phyloP scores from a whole-genome alignment of 2,329 filamentous ascomycete species.

The Pleurostoma richardsiae region DNA sequence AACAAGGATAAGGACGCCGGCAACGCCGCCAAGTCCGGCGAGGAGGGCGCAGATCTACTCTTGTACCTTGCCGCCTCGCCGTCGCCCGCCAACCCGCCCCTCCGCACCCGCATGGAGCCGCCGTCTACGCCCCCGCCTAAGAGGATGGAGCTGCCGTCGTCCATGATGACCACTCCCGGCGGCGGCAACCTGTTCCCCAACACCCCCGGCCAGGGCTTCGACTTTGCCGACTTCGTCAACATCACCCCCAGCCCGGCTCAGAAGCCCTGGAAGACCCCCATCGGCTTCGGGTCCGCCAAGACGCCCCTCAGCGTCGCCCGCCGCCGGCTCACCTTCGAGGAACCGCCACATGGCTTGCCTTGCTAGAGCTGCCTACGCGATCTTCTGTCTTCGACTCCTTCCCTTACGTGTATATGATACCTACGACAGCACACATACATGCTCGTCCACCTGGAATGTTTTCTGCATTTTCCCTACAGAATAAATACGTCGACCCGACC shows the following conservation, averaged over 20 bases:
- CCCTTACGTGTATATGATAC: neutral
- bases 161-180: conserved; percentile 83
- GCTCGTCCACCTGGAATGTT: neutral
- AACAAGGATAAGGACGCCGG: conserved; percentile 38
- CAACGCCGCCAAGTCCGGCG: conserved; percentile 49
- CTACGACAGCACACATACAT: neutral
- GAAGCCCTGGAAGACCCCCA: conserved; percentile 79
- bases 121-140: conserved; percentile 74
- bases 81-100: conserved; percentile 65
- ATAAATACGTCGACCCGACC: too few species aligned
- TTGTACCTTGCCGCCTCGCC: conserved; percentile 88
- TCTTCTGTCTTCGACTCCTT: neutral
- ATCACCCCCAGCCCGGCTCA: conserved; percentile 95
- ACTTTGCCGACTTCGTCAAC: conserved; percentile 96
- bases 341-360: conserved; percentile 32
- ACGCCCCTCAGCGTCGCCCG: conserved; percentile 64
- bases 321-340: conserved; percentile 78
- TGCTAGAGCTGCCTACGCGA: neutral
- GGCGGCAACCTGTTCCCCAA: conserved; percentile 64
- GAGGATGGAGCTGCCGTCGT: conserved; percentile 68
- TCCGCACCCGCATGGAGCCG: conserved; percentile 55
- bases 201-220: conserved; percentile 80
- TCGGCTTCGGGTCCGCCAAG: conserved; percentile 43
- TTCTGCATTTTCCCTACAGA: neutral
- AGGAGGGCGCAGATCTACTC: conserved; percentile 77